Percentiles rank a stretch among this genome's conserved stretches.
Evolutionary conservation across 169 alveolate genomes (phyloP).

Genomic region (Plasmodium vivax): DNA sequence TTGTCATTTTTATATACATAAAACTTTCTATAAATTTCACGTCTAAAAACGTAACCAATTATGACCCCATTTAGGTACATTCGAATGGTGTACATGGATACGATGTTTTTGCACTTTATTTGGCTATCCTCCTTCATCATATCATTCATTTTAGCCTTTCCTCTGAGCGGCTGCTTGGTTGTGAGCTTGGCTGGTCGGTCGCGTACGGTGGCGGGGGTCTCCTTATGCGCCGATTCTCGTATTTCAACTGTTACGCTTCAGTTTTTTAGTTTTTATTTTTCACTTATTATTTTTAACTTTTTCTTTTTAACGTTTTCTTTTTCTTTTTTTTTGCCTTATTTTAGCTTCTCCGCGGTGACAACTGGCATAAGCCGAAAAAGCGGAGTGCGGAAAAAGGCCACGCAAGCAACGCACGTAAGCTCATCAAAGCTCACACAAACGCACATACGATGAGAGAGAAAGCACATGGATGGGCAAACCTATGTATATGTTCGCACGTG

Average conservation of each 20-base stretch:
- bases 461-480: not conserved
- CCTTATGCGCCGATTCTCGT: not conserved
- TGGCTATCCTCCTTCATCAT: conserved; percentile 32
- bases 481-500: not conserved
- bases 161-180: not conserved
- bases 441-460: not conserved
- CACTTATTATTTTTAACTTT: not conserved
- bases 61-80: conserved; percentile 69
- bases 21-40: conserved; percentile 38
- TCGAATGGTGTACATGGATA: conserved; percentile 64
- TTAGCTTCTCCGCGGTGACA: not conserved
- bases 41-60: conserved; percentile 65
- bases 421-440: not conserved
- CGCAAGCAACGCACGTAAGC: not conserved
- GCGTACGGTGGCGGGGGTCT: not conserved
- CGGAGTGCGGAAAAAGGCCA: not conserved
- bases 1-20: conserved; percentile 49
- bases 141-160: conserved; percentile 30
- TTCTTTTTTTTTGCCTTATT: not conserved
- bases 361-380: not conserved
- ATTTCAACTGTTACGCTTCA: not conserved
- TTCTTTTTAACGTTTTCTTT: not conserved
- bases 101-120: conserved; percentile 41
- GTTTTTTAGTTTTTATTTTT: not conserved
- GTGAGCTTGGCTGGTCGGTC: not conserved